These are phyloP conservation scores for Papiliotrema laurentii DNA, from an alignment of 1,284 basidiomycete species.

Conservation along the genomic window DNA sequence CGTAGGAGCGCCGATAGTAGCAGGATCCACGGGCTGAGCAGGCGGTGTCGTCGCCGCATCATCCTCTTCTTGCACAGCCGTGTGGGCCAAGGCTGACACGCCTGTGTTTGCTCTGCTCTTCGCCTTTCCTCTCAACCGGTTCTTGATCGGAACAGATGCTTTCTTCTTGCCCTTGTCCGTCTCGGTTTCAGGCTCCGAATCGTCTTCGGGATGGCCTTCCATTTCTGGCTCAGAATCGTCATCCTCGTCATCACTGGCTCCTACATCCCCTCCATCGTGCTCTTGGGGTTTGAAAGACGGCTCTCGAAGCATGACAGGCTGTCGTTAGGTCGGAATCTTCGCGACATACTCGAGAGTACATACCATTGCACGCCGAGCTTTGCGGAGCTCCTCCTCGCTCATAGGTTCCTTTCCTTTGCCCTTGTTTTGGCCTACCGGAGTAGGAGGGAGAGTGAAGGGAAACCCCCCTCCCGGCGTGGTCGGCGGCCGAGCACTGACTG, in stretches of 20 bases:
- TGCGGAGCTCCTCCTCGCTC: conserved; percentile 38
- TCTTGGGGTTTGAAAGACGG: conserved; percentile 24
- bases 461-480: conserved; percentile 21
- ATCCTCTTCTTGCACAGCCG: conserved; percentile 24
- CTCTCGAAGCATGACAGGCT: conserved; percentile 45
- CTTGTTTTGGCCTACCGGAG: conserved; percentile 11
- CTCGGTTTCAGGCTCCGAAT: conserved; percentile 19
- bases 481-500: conserved; percentile 2
- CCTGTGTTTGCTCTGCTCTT: conserved; percentile 6
- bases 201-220: conserved; percentile 14
- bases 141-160: not conserved
- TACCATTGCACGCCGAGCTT: conserved; percentile 44
- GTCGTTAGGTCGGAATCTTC: conserved; percentile 3
- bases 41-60: conserved; percentile 1
- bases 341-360: conserved; percentile 14
- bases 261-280: conserved; percentile 26
- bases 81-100: conserved; percentile 18
- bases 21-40: not conserved
- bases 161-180: conserved; percentile 8
- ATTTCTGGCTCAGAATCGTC: conserved; percentile 24
- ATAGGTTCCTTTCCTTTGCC: conserved; percentile 18
- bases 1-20: conserved; percentile 2
- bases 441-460: conserved; percentile 20
- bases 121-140: conserved; percentile 10
- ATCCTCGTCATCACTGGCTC: conserved; percentile 35